Conservation (phyloP, 73 alveolate species). For the Stentor coeruleus region DNA sequence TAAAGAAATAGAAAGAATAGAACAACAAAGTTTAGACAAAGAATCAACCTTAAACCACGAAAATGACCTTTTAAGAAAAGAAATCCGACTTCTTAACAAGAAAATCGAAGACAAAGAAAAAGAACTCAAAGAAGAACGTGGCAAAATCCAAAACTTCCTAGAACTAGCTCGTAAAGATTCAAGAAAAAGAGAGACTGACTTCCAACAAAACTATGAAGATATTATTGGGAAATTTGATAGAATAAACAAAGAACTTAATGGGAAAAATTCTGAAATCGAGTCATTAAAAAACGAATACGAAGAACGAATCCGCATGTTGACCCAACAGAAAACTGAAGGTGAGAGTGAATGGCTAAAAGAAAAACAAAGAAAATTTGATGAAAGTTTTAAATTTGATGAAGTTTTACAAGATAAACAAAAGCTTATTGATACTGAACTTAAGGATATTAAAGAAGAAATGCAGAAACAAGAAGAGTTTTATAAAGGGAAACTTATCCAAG, state of each 20-base stretch:
- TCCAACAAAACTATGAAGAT: not conserved
- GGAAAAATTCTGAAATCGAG: not conserved
- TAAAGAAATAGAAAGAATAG: slow-evolving; percentile 8
- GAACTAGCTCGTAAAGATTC: not conserved
- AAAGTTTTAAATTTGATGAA: slow-evolving; percentile 23
- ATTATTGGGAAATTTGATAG: not conserved
- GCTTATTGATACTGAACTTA: not conserved
- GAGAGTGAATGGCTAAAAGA: not conserved
- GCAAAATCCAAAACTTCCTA: not conserved
- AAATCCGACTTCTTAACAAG: not conserved
- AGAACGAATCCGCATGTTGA: not conserved
- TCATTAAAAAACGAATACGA: not conserved
- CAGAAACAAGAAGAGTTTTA: not conserved
- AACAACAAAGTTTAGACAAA: not conserved
- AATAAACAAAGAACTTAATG: not conserved
- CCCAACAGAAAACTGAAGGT: slow-evolving; percentile 1
- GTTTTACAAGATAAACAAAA: slow-evolving; percentile 38
- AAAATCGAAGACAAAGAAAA: not conserved
- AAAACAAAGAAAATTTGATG: not conserved
- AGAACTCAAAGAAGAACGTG: not conserved
- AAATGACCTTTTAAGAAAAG: not conserved
- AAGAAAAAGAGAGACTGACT: not conserved
- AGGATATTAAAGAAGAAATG: not conserved
- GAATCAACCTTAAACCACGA: not conserved
- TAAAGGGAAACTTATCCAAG: not conserved